Evolutionary conservation across 2,329 filamentous ascomycete genomes (phyloP).

Genomic region (Penicillium sp.): DNA sequence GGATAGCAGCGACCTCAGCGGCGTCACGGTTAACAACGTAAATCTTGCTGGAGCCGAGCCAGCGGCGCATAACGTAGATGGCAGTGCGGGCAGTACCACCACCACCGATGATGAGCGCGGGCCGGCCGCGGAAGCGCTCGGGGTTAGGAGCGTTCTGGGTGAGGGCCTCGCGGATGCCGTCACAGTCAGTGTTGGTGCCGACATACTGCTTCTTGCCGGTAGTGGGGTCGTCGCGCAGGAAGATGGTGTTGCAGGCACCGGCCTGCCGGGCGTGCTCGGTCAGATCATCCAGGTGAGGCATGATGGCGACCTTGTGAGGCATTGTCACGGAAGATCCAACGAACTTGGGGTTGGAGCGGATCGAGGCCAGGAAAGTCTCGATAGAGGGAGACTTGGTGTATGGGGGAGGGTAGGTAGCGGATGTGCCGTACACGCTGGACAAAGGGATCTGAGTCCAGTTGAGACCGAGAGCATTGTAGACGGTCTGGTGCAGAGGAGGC

Average conservation of each 20-base stretch:
- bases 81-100: slow-evolving; percentile 78
- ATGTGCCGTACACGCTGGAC: slow-evolving; percentile 32
- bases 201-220: slow-evolving; percentile 57
- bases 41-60: slow-evolving; percentile 66
- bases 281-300: slow-evolving; percentile 70
- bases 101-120: slow-evolving; percentile 73
- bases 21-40: slow-evolving; percentile 77
- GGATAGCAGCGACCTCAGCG: slow-evolving; percentile 66
- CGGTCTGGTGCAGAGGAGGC: slow-evolving; percentile 55
- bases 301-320: slow-evolving; percentile 79
- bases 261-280: slow-evolving; percentile 72
- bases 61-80: slow-evolving; percentile 72
- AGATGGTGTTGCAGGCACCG: slow-evolving; percentile 79
- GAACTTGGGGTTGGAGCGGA: slow-evolving; percentile 41
- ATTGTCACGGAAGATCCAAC: slow-evolving; percentile 74
- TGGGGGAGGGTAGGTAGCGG: slow-evolving; percentile 33
- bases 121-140: slow-evolving; percentile 48
- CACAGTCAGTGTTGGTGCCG: slow-evolving; percentile 79
- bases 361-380: slow-evolving; percentile 34
- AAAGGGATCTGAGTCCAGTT: slow-evolving; percentile 56
- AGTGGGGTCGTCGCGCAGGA: slow-evolving; percentile 50
- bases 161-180: slow-evolving; percentile 75
- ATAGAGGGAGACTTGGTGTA: slow-evolving; percentile 39
- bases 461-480: slow-evolving; percentile 53
- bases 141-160: slow-evolving; percentile 49